These are phyloP conservation scores for Nicotiana tomentosiformis DNA, from an alignment of 257 asterid species.

Conservation along the genomic window DNA sequence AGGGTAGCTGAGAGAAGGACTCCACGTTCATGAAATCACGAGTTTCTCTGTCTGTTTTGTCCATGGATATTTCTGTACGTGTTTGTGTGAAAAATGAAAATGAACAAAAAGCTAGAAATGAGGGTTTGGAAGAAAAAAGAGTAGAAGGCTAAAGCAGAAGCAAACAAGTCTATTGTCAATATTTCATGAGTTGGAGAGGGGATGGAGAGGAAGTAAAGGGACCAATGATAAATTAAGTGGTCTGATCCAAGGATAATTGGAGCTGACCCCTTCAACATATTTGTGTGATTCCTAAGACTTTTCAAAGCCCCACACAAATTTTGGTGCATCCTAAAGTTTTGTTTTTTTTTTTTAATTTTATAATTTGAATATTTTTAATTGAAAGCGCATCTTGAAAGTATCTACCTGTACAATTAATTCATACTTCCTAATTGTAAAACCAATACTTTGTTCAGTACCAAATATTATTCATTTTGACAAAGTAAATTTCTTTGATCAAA, in stretches of 20 bases:
- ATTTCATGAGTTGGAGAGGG: not conserved
- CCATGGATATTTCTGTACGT: conserved; percentile 39
- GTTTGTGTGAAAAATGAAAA: conserved; percentile 25
- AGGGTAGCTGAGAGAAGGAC: conserved; percentile 90
- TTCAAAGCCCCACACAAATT: conserved; percentile 36
- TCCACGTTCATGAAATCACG: conserved; percentile 83
- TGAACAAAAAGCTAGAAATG: not conserved
- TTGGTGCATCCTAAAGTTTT: conserved; percentile 21
- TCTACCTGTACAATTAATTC: too few species aligned
- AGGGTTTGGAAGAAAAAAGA: not conserved
- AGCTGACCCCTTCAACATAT: conserved; percentile 33
- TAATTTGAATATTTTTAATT: too few species aligned
- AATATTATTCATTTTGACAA: too few species aligned
- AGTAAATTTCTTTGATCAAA: too few species aligned
- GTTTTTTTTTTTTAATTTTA: not conserved
- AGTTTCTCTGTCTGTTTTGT: conserved; percentile 53
- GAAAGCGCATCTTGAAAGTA: too few species aligned
- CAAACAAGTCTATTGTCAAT: not conserved
- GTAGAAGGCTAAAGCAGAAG: not conserved
- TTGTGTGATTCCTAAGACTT: conserved; percentile 21
- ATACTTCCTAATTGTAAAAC: too few species aligned
- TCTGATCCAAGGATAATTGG: conserved; percentile 33
- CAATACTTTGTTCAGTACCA: too few species aligned
- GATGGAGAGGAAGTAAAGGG: conserved; percentile 23
- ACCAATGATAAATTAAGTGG: conserved; percentile 27